Evolutionary conservation across 192 early-diverging fungal species (phyloP), one percentile per base, ranked within the genome.

Genomic region (Geranomyces michiganensis): DNA sequence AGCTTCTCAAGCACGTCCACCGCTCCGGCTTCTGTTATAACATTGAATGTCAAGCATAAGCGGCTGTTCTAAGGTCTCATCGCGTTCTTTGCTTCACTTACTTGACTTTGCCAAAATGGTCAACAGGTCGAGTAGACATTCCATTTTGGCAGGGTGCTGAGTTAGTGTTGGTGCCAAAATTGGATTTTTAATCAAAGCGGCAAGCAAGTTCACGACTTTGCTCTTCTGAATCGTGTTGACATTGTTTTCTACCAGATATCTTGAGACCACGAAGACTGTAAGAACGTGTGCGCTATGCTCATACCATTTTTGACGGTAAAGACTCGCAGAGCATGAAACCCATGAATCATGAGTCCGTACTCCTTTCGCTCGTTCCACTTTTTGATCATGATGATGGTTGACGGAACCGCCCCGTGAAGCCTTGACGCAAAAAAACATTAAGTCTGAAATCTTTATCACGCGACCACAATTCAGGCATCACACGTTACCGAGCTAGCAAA

Each of bases 351-450:
- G 27, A 59, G 46, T 5, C 51, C 31, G 53, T 61, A 62, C 56
- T 84, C 79, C 56, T 75, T 76, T 7, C 70, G 71, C 51, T 82
- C 79, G 26, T 75, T 67, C 71, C 73, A 81, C 43, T 74, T 62
- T 56, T 71, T 71, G 24, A 78, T 32, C 12, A 79, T 68, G 3
- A 76, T 74, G 41, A 78, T 56, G 9, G 68, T 67, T 21, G 78
- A 70, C 26, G 72, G 67, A 44, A 84, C 71, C 21, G 74, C 63
- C 0, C 75, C 71, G 41, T 80, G 74, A 5, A 82, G 65, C 46
- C 81, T 66, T 13, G 30, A 3, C 69, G 53, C 51, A 26, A 67
- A 53, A 24, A 17, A 53, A 32, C 21, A 22, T 12, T 55, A 49
- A 43, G 21, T 33, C 24, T 24, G n/a, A 53, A 7, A 47, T 47